Evolutionary conservation across 208 protist species (phyloP).

Genomic region (Naegleria lovaniensis): DNA sequence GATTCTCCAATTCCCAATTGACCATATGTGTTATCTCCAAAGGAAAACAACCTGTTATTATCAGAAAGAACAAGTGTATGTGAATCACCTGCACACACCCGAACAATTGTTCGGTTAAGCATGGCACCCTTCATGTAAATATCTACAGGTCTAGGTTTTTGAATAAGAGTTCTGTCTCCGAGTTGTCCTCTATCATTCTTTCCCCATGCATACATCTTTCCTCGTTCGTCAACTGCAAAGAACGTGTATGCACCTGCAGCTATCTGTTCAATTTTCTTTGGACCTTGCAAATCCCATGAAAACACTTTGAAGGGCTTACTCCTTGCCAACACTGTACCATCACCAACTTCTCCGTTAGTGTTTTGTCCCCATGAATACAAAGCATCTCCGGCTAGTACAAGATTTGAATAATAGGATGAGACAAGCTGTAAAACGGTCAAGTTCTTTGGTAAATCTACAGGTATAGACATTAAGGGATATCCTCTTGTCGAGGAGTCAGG

Average conservation of each 20-base stretch:
- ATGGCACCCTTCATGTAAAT: neutral
- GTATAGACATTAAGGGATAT: neutral
- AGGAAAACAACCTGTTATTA: neutral
- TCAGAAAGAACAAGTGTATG: neutral
- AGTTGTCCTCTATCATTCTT: conserved; percentile 17
- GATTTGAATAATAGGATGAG: neutral
- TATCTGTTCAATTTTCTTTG: neutral
- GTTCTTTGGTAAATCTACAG: neutral
- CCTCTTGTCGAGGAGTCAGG: neutral
- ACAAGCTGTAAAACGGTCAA: neutral
- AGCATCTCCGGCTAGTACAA: neutral
- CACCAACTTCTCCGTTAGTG: neutral
- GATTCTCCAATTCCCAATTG: neutral
- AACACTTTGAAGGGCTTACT: neutral
- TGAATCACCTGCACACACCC: neutral
- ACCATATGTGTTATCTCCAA: conserved; percentile 4
- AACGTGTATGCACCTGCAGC: neutral
- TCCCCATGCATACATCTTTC: conserved; percentile 10
- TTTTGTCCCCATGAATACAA: conserved; percentile 14
- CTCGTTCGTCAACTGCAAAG: neutral
- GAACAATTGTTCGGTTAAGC: neutral
- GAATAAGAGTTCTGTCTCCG: neutral
- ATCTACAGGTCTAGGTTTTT: neutral
- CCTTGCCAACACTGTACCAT: neutral
- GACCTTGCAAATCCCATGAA: neutral